These are phyloP conservation scores for Jamesozyma gamospora DNA, from an alignment of 805 yeast genomes.

Conservation along the genomic window DNA sequence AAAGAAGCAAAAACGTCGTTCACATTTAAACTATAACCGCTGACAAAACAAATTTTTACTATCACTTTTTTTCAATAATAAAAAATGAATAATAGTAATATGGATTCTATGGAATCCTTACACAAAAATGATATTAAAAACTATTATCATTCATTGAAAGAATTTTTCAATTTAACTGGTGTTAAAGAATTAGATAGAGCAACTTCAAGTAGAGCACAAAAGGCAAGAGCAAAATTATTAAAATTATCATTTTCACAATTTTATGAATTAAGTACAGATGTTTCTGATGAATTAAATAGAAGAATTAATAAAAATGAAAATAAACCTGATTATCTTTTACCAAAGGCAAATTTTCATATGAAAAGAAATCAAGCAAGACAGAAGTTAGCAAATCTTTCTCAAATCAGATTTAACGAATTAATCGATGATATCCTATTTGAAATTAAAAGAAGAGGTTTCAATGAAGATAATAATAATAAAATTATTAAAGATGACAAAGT, in stretches of 20 bases:
- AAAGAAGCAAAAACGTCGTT: no score
- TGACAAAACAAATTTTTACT: no score
- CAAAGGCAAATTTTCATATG: slow-evolving; percentile 71
- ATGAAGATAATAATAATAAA: neutral
- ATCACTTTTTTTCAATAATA: no score
- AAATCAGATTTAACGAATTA: slow-evolving; percentile 74
- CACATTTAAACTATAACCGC: no score
- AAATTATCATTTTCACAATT: slow-evolving; percentile 78
- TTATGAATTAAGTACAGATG: slow-evolving; percentile 85
- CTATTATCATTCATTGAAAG: slow-evolving; percentile 21
- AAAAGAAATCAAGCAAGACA: slow-evolving; percentile 93
- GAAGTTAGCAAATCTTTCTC: slow-evolving; percentile 77
- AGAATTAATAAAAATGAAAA: slow-evolving; percentile 52
- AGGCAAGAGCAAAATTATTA: slow-evolving; percentile 77
- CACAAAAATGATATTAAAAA: slow-evolving; percentile 16
- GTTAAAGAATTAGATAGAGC: slow-evolving; percentile 22
- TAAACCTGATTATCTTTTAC: slow-evolving; percentile 55
- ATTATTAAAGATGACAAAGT: neutral
- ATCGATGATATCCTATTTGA: slow-evolving; percentile 84
- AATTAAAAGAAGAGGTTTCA: slow-evolving; percentile 62
- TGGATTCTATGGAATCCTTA: no score
- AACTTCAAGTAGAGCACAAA: slow-evolving; percentile 46
- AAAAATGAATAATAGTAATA: no score
- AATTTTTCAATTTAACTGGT: slow-evolving; percentile 24
- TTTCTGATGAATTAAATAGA: slow-evolving; percentile 82